Conservation (phyloP, 345 rosid species). For the Raphanus raphanistrum region DNA sequence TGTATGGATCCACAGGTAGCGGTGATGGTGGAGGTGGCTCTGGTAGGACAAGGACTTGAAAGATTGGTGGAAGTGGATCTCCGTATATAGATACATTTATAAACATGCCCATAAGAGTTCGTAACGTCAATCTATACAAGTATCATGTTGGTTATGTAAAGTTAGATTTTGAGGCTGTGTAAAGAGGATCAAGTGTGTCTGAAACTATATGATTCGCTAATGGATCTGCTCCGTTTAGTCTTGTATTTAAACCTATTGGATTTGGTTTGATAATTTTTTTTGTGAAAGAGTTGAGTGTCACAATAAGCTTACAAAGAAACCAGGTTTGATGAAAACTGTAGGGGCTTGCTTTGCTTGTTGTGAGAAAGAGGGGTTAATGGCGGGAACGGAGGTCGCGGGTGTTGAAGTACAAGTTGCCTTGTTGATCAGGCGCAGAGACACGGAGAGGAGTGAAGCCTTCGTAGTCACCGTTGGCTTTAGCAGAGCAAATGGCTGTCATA, state of each 20-base stretch:
- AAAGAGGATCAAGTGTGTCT: constrained; percentile 26
- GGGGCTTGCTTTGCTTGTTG: neutral
- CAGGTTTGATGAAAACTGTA: neutral
- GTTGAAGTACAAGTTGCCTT: constrained; percentile 40
- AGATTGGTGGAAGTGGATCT: constrained; percentile 26
- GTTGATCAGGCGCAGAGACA: constrained; percentile 31
- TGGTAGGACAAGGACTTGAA: constrained; percentile 38
- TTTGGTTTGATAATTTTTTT: neutral
- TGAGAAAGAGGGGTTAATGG: constrained; percentile 9
- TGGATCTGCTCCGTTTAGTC: constrained; percentile 25
- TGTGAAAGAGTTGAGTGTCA: neutral
- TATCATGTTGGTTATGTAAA: constrained; percentile 25
- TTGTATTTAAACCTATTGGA: constrained; percentile 20
- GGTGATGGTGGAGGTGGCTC: constrained; percentile 31
- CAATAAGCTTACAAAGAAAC: constrained; percentile 16
- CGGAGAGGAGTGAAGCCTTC: constrained; percentile 42
- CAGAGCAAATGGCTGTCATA: constrained; percentile 40
- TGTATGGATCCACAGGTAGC: constrained; percentile 35
- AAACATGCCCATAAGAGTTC: constrained; percentile 13
- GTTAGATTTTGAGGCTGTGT: constrained; percentile 33
- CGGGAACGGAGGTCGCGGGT: constrained; percentile 31
- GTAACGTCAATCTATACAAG: neutral
- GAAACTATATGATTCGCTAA: neutral
- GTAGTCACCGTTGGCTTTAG: constrained; percentile 37
- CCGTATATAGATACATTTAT: constrained; percentile 34